Base-by-base conservation (phyloP, 345 rosid genomes). In the Lumnitzera racemosa region DNA sequence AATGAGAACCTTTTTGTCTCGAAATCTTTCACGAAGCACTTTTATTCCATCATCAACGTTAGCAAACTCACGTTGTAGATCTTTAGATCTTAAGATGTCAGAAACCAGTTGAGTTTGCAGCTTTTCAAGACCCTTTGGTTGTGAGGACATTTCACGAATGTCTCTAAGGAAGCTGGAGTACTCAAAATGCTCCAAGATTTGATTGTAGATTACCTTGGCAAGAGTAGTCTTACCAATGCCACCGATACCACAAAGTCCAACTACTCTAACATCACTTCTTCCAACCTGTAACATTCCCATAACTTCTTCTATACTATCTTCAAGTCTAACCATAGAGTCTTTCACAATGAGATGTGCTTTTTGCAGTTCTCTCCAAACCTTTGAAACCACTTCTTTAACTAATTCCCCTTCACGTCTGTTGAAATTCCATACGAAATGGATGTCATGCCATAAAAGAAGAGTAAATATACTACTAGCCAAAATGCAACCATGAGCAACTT, bases 151-250 rank as follows among this genome's bases (percentile, higher is more conserved):
- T 5, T 27, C 43, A 7, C 52, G 48, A 16, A 62, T 31, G 23
- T 53, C 66, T 53, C 46, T 31, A 15, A 62, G 58, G 24, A 62
- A 62, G 58, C n/a, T 31, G 13, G 50, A 52, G 4, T 23, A 6
- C 12, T 24, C 66, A 36, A 43, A 62, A 5, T 53, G 50, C 15
- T 17, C 1, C 41, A 50, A 62, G 31, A 62, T 17, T 24, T 62
- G 5, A 24, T 62, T 53, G 25, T 51, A 62, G 20, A 62, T 3
- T 2, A 53, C 41, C 12, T 62, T 53, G 24, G 58, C 43, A 2
- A 62, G 58, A 24, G 66, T 62, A 0, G 58, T 53, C 31, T 62
- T 53, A 4, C 46, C 58, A 0, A 43, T 53, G 16, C 51, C 58
- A 2, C 46, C 51, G 57, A 62, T 52, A 5, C 58, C 58, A 46